Conservation (phyloP, 208 protist genomes). For the Herpetomonas samuelpessoai region DNA sequence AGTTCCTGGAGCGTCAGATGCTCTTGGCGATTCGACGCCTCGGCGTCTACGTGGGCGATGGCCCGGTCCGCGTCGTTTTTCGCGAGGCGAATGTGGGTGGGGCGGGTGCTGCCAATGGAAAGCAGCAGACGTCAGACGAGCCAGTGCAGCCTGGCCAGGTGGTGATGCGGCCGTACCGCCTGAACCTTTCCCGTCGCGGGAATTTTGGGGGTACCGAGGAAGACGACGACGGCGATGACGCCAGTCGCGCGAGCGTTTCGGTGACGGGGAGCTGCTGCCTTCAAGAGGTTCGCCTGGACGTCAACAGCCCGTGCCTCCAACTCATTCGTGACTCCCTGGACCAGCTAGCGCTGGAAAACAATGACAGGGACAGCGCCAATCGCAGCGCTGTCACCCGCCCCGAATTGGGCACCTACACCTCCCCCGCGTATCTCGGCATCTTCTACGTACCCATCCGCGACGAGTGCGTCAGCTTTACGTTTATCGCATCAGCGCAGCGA, state of each 20-base stretch:
- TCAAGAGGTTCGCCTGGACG: conserved; percentile 33
- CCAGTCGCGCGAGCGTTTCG: conserved; percentile 20
- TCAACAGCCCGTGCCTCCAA: conserved; percentile 27
- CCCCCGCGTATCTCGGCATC: conserved; percentile 42
- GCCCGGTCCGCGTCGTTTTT: conserved; percentile 1
- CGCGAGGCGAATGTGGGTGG: not conserved
- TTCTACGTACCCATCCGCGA: conserved; percentile 61
- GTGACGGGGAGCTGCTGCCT: conserved; percentile 48
- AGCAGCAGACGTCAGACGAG: conserved; percentile 14
- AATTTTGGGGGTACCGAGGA: conserved; percentile 46
- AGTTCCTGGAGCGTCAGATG: conserved; percentile 37
- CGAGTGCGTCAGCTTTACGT: conserved; percentile 67
- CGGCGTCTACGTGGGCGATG: conserved; percentile 6
- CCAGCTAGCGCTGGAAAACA: conserved; percentile 19
- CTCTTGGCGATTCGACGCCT: conserved; percentile 25
- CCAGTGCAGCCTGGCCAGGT: conserved; percentile 7
- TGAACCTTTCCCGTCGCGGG: conserved; percentile 30
- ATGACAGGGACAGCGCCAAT: not conserved
- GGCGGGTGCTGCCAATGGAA: conserved; percentile 1
- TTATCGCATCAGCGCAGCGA: conserved; percentile 58
- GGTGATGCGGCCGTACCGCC: conserved; percentile 49
- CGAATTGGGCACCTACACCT: not conserved
- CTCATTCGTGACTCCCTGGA: conserved; percentile 14
- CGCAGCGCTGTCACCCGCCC: not conserved
- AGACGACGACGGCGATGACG: conserved; percentile 21